Evolutionary conservation across 352 stramenopile genomes (phyloP), one percentile per base, ranked within the genome.

Genomic region (Phytophthora melonis): DNA sequence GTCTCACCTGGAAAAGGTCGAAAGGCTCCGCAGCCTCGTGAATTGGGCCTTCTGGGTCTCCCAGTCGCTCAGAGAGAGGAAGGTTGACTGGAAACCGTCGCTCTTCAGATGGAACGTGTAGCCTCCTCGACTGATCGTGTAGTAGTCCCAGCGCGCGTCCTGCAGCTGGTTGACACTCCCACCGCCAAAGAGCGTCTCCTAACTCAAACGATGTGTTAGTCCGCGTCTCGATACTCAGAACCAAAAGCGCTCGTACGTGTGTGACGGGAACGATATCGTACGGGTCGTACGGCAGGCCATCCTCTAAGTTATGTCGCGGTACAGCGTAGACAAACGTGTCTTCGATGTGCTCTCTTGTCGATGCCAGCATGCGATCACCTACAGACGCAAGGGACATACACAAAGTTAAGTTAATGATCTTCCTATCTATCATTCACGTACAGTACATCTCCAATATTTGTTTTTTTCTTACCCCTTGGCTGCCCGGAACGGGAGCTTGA

Each of bases 271-370:
- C 68, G 41, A 94, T 85, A 25, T 92, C 77, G 70, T 93, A 94
- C 1, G 88, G 88, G 27, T 94, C 84, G 62, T 93, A 93, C 11
- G 66, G 74, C 1, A 79, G 59, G 6, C 68, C 72, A 3, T 50
- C 56, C n/a, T 91, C 72, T 7, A 94, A 63, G 25, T 77, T 88
- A 39, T 93, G 84, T 1, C 77, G 59, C 13, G 88, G 88, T 2
- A 93, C 82, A 3, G 84, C 86, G 32, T 94, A 94, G 1, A 86
- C 72, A 62, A 94, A 94, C 1, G 84, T 89, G 27, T 90, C 79
- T 11, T 74, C 57, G 23, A 47, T 43, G 6, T 68, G 50, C 18
- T 70, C 57, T 58, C 68, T 54, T 6, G 62, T 75, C 19, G 72
- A 79, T 10, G 62, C 72, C 8, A 72, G 19, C 13, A 79, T 52